Conservation (phyloP, 78 protist genomes). For the Speleostelium caveatum region DNA sequence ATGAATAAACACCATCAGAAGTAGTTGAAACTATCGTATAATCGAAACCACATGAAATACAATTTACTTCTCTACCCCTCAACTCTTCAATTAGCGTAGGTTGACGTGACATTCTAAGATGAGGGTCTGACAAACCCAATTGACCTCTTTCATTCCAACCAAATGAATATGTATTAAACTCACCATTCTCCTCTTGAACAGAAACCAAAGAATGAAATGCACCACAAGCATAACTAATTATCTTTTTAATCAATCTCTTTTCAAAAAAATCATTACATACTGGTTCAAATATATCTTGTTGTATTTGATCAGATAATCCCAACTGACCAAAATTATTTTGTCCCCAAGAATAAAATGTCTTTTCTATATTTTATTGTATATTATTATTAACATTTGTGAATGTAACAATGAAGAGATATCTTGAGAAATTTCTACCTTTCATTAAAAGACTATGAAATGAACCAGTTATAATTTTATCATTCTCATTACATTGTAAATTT, state of each 20-base stretch:
- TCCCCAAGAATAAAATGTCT: conserved; percentile 43
- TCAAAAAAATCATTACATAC: neutral
- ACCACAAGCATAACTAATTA: conserved; percentile 13
- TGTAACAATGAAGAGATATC: neutral
- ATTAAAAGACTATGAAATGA: conserved; percentile 44
- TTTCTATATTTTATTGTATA: neutral
- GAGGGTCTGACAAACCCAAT: too few species aligned
- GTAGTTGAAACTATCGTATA: conserved; percentile 2
- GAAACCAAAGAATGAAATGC: conserved; percentile 52
- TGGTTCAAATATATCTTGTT: neutral
- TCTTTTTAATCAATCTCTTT: neutral
- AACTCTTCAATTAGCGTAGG: conserved; percentile 21
- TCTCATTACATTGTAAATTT: neutral
- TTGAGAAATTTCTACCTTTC: neutral
- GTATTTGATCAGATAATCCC: neutral
- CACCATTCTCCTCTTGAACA: neutral
- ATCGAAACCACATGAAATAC: conserved; percentile 65
- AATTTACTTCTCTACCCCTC: neutral
- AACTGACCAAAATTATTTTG: conserved; percentile 46
- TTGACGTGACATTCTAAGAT: neutral
- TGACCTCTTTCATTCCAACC: conserved; percentile 62
- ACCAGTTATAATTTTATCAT: conserved; percentile 22
- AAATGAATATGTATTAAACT: conserved; percentile 37
- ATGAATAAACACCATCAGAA: conserved; percentile 15
- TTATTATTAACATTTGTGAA: neutral